These are phyloP conservation scores for Podila horticola DNA, from an alignment of 192 early-diverging fungal species.

Conservation along the genomic window DNA sequence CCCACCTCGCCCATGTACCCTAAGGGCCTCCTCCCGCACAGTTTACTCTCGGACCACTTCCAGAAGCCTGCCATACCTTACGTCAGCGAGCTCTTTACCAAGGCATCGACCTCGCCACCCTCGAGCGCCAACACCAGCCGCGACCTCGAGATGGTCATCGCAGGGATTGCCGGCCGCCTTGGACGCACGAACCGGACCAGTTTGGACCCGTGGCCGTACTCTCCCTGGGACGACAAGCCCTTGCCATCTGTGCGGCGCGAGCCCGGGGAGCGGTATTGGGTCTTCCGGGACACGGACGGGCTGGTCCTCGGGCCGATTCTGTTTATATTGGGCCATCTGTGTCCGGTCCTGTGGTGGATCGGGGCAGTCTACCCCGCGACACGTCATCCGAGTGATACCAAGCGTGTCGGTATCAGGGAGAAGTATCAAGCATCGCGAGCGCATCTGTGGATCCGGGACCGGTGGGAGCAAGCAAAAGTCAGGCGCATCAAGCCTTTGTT, in stretches of 20 bases:
- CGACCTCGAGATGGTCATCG: constrained; percentile 29
- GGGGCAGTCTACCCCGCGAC: constrained; percentile 13
- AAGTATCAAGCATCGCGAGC: not conserved
- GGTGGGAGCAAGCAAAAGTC: not conserved
- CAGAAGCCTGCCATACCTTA: constrained; percentile 24
- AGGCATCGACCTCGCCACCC: not conserved
- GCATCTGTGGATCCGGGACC: not conserved
- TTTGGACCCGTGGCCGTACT: constrained; percentile 28
- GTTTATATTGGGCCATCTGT: constrained; percentile 30
- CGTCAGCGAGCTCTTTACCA: constrained; percentile 29
- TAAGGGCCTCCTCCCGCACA: not conserved
- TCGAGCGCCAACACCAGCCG: constrained; percentile 37
- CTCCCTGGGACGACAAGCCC: constrained; percentile 18
- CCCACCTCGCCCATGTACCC: not conserved
- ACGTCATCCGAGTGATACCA: constrained; percentile 17
- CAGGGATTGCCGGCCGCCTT: constrained; percentile 29
- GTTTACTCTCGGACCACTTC: not conserved
- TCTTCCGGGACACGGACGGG: constrained; percentile 26
- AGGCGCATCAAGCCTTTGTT: not conserved
- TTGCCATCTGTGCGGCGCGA: constrained; percentile 11
- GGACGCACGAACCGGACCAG: constrained; percentile 30
- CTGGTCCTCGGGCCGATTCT: constrained; percentile 28
- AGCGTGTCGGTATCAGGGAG: not conserved
- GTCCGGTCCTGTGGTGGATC: constrained; percentile 39
- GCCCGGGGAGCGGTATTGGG: constrained; percentile 22